Base-by-base conservation (phyloP, 202 grass and related monocot species). In the Saccharum hybrid region DNA sequence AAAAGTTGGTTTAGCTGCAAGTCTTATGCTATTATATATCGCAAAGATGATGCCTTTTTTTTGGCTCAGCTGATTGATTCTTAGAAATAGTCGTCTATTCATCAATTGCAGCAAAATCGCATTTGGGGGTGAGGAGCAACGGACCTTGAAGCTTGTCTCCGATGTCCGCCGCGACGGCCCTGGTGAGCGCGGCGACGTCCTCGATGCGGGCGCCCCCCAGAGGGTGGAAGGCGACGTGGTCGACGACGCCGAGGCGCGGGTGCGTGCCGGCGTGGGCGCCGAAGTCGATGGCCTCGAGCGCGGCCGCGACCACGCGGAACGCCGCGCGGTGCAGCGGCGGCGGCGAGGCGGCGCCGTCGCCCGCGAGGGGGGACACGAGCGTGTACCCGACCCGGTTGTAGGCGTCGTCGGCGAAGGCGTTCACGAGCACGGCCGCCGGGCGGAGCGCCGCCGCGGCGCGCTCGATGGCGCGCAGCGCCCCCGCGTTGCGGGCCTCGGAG, bases 341-440 rank as follows among this genome's bases (percentile, higher is more conserved):
- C 33, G 19, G 7, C 9, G 9, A 0, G 45, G 30, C 52, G 66
- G n/a, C 48, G 72, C 81, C 33, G 16, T 16, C 66, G 67, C 23
- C 61, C 2, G 48, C 4, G 60, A 90, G 79, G 10, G 57, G 83
- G 23, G 94, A 81, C 57, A 98, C 95, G 40, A 97, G 90, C 13
- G 95, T 98, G 84, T 93, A 98, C 7, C 87, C 84, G 51, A 92
- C 69, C 72, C 95, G 56, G 51, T 93, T 97, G 82, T 97, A 97
- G 31, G 83, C 65, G 76, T 88, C 88, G 73, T 97, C 88, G 31
- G 67, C 66, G 52, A 74, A 94, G 36, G 74, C 88, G 69, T 93
- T 97, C 59, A 87, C 65, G 57, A 93, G 23, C 46, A 83, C 73
- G 16, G 79, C 88, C 75, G 86, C 81, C 16, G 92, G 90, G 38